Percentiles rank a stretch among this genome's conserved stretches.
Conservation (phyloP, 148 eudicot genomes). For the Mesembryanthemum crystallinum region DNA sequence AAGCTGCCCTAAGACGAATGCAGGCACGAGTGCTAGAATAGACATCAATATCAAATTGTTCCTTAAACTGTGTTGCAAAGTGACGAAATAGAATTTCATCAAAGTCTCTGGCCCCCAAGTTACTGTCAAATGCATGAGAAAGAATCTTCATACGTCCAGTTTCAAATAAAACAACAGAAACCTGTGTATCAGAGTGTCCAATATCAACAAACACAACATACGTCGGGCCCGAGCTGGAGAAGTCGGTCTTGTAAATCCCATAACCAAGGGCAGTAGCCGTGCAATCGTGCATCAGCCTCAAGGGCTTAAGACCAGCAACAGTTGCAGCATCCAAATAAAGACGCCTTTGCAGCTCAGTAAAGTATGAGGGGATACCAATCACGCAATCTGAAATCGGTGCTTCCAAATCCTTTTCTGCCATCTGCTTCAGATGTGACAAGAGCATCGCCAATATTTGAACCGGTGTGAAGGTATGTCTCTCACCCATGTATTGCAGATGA, state of each 20-base stretch:
- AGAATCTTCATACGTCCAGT: slow-evolving; percentile 66
- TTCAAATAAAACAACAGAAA: slow-evolving; percentile 59
- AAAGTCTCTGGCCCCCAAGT: slow-evolving; percentile 90
- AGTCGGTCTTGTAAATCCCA: slow-evolving; percentile 81
- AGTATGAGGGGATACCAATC: slow-evolving; percentile 83
- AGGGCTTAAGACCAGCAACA: slow-evolving; percentile 66
- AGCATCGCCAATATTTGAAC: slow-evolving; percentile 92
- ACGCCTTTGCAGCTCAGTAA: slow-evolving; percentile 68
- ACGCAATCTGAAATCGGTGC: slow-evolving; percentile 54
- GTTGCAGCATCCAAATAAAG: slow-evolving; percentile 70
- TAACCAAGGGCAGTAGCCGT: slow-evolving; percentile 92
- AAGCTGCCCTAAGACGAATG: slow-evolving; percentile 73
- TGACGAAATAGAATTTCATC: slow-evolving; percentile 80
- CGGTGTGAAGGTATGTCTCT: slow-evolving; percentile 58
- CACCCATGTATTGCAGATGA: slow-evolving; percentile 57
- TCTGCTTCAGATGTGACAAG: slow-evolving; percentile 73
- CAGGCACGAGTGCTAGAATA: slow-evolving; percentile 67
- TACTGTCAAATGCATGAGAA: slow-evolving; percentile 74
- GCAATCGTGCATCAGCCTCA: slow-evolving; percentile 88
- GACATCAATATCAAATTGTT: slow-evolving; percentile 68
- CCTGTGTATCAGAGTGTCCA: slow-evolving; percentile 94
- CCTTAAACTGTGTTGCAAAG: slow-evolving; percentile 69
- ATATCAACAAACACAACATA: slow-evolving; percentile 85
- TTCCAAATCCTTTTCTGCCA: slow-evolving; percentile 66
- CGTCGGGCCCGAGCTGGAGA: slow-evolving; percentile 33